Evolutionary conservation across 257 asterid species (phyloP), one percentile per base, ranked within the genome.

Genomic region (Cinchona pubescens): DNA sequence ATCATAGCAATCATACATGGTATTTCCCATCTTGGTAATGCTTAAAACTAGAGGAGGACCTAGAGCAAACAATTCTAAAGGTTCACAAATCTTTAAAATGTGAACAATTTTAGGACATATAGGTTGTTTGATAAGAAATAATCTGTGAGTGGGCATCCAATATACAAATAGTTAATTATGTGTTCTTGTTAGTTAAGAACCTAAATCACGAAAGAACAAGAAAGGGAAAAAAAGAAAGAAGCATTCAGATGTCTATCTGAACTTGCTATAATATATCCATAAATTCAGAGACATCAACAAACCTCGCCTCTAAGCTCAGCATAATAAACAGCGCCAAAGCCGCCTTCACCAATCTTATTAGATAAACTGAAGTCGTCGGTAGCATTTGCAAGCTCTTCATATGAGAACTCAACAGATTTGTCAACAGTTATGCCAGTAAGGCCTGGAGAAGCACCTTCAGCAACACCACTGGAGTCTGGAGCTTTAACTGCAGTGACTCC

Each of bases 341-440:
- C 98, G 78, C 98, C 98, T 85, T 92, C 82, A 73, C 98, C 98
- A 46, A 94, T 94, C 91, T 94, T 94, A 80, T 90, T 87, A 48
- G 97, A 92, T 76, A 94, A 76, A 85, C 89, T 92, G 90, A 94
- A 94, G 85, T 89, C 85, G 80, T 86, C 82, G 27, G 98, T 89
- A 55, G 95, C 93, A 48, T 73, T 86, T 74, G 98, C 92, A 75
- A 94, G 97, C 84, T 94, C 98, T 82, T 94, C 97, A 79, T 94
- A 94, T 69, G 96, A 75, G 89, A 94, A 94, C 87, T 90, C 96
- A 71, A 94, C 96, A 59, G 98, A 92, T 86, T 90, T 94, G 69
- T 92, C 96, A 74, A 94, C 97, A 49, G 92, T 88, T 72, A 92
- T 85, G 81, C 95, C 96, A 35, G 87, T 76, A 72, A 86, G 79